These are phyloP conservation scores for Crucibulum laeve DNA, from an alignment of 768 basidiomycete species.

Conservation along the genomic window DNA sequence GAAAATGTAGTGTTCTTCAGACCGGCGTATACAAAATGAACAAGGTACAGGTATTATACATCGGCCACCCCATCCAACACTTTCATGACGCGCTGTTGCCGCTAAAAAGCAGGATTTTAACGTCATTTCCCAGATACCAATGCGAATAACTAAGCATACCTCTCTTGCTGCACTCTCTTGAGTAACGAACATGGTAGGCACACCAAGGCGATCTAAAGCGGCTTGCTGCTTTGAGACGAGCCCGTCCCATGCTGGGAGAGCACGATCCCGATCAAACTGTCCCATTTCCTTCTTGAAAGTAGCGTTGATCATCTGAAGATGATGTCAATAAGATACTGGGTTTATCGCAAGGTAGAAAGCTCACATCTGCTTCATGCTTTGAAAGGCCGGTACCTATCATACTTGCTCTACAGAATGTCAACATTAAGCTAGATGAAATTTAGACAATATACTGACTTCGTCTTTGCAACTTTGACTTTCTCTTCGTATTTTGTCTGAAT, in stretches of 20 bases:
- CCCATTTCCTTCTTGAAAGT: constrained; percentile 61
- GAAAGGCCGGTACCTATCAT: constrained; percentile 64
- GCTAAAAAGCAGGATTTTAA: constrained; percentile 29
- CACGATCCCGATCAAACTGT: constrained; percentile 68
- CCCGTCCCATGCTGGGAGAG: constrained; percentile 71
- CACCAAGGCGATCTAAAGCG: constrained; percentile 49
- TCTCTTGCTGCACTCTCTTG: constrained; percentile 44
- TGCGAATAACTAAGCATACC: constrained; percentile 31
- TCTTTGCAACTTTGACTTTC: constrained; percentile 63
- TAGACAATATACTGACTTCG: constrained; percentile 40
- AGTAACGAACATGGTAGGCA: constrained; percentile 72
- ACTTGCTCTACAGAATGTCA: constrained; percentile 42
- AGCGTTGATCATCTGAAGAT: constrained; percentile 55
- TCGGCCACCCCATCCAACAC: constrained; percentile 56
- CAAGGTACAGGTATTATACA: constrained; percentile 6
- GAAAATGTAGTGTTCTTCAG: too few species aligned
- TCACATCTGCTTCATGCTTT: constrained; percentile 64
- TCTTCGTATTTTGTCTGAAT: constrained; percentile 66
- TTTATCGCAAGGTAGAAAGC: constrained; percentile 14
- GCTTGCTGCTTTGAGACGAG: constrained; percentile 69
- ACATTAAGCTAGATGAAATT: neutral
- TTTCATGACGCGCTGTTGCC: constrained; percentile 66
- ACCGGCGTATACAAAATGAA: neutral
- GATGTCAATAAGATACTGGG: neutral
- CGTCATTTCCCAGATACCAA: neutral